Evolutionary conservation across 768 basidiomycete species (phyloP).

Genomic region (Boletus sensibilis): DNA sequence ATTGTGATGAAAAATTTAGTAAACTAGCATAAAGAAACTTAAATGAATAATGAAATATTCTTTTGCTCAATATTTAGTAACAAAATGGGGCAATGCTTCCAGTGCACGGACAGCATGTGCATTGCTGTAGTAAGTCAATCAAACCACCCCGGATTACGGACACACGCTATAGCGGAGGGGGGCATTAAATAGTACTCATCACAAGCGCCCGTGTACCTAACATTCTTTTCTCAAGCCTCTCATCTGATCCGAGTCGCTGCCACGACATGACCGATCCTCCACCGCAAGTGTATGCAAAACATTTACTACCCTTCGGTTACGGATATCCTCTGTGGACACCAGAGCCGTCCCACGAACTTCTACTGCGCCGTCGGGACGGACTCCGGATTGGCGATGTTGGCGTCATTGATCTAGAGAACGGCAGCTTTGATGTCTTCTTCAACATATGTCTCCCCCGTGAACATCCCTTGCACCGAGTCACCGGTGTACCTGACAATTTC

Average conservation of each 20-base stretch:
- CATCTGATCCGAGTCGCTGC: neutral
- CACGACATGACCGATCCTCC: conserved; percentile 5
- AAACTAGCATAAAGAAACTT: too few relatives aligned
- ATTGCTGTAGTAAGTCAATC: too few relatives aligned
- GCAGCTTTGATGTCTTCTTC: conserved; percentile 38
- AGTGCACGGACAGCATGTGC: too few relatives aligned
- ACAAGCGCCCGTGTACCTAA: too few relatives aligned
- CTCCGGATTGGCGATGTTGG: conserved; percentile 38
- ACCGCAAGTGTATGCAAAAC: conserved; percentile 15
- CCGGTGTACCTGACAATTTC: conserved; percentile 30
- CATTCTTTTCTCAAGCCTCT: neutral
- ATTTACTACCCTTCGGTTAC: conserved; percentile 9
- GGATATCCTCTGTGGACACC: conserved; percentile 38
- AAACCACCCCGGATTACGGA: too few relatives aligned
- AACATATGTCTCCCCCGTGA: conserved; percentile 35
- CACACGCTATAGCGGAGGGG: neutral
- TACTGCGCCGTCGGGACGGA: conserved; percentile 16
- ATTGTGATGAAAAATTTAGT: too few relatives aligned
- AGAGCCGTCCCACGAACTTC: conserved; percentile 19
- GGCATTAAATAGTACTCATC: too few relatives aligned
- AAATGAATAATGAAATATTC: too few relatives aligned
- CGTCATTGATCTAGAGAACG: conserved; percentile 28
- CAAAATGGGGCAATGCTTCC: too few relatives aligned
- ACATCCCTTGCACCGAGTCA: conserved; percentile 18
- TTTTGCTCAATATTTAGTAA: too few relatives aligned